A percentile compares a stretch with the other conserved stretches of the same genome.
These are phyloP conservation scores for Laburnicola sp. DNA, from an alignment of 2,329 filamentous ascomycete species.

Conservation along the genomic window DNA sequence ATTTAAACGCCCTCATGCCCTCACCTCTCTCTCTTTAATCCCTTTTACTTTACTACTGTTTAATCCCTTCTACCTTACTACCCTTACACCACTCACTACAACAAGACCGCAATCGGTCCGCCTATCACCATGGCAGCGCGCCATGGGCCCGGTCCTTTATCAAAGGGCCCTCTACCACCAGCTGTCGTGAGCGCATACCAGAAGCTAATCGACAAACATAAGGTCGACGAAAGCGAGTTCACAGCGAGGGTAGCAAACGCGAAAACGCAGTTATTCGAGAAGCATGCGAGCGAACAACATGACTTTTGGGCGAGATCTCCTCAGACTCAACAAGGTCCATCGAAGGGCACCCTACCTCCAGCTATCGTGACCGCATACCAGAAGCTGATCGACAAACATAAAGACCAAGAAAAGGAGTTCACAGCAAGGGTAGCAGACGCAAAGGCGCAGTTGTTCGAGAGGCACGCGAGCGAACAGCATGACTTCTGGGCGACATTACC, in stretches of 20 bases:
- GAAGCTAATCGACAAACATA: background rate
- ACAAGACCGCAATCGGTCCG: background rate
- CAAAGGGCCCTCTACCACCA: background rate
- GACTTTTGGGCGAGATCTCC: constrained; percentile 10
- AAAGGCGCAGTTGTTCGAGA: background rate
- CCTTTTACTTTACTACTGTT: background rate
- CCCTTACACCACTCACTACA: background rate
- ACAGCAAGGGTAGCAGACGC: background rate
- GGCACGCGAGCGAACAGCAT: constrained; percentile 12
- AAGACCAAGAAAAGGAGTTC: constrained; percentile 1
- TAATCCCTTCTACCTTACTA: no score
- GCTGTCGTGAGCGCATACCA: background rate
- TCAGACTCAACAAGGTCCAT: background rate
- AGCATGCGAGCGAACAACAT: constrained; percentile 12
- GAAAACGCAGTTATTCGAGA: background rate
- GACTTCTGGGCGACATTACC: constrained; percentile 8
- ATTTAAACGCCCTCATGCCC: background rate
- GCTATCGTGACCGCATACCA: background rate
- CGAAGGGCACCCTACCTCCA: background rate
- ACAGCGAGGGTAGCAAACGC: background rate
- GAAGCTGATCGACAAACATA: background rate
- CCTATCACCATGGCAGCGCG: constrained; percentile 1
- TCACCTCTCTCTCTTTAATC: no score
- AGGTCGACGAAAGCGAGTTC: constrained; percentile 1
- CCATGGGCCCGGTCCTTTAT: background rate